A percentile compares a stretch with the other conserved stretches of the same genome.
These are phyloP conservation scores for Aspergillus floridensis DNA, from an alignment of 2,329 filamentous ascomycete genomes.

Conservation along the genomic window DNA sequence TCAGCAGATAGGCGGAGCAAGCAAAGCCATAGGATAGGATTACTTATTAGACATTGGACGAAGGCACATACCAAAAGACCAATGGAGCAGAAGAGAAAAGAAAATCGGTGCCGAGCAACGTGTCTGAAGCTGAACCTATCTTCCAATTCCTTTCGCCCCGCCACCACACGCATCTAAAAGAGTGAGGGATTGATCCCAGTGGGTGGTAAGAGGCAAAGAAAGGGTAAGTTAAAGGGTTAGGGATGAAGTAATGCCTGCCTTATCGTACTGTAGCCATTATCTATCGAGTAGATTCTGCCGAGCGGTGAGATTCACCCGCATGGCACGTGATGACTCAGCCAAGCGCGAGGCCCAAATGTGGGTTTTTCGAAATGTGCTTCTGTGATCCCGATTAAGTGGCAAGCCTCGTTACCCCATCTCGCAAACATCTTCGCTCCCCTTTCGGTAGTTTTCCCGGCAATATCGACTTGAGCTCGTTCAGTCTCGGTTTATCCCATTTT, in stretches of 20 bases:
- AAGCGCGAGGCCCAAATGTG: constrained; percentile 28
- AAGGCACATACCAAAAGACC: neutral
- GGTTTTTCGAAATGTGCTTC: constrained; percentile 28
- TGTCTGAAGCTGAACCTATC: neutral
- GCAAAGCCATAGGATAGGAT: neutral
- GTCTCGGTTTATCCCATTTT: constrained; percentile 5
- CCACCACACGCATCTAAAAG: neutral
- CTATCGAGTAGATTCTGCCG: constrained; percentile 10
- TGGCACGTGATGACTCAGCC: constrained; percentile 17
- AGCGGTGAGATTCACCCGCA: constrained; percentile 11
- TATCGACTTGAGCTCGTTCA: neutral
- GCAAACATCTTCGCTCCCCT: constrained; percentile 14
- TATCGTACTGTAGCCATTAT: constrained; percentile 2
- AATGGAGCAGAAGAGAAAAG: neutral
- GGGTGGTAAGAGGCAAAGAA: neutral
- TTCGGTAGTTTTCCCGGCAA: constrained; percentile 7
- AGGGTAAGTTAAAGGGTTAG: neutral
- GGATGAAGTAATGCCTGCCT: neutral
- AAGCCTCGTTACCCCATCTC: constrained; percentile 14
- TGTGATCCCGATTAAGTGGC: constrained; percentile 13
- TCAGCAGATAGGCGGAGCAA: constrained; percentile 1
- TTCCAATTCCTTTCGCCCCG: neutral
- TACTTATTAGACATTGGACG: neutral
- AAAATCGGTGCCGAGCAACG: neutral
- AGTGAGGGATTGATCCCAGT: neutral